phyloP scores from a whole-genome alignment of 2,329 filamentous ascomycete genomes.

The Phoma sp. region DNA sequence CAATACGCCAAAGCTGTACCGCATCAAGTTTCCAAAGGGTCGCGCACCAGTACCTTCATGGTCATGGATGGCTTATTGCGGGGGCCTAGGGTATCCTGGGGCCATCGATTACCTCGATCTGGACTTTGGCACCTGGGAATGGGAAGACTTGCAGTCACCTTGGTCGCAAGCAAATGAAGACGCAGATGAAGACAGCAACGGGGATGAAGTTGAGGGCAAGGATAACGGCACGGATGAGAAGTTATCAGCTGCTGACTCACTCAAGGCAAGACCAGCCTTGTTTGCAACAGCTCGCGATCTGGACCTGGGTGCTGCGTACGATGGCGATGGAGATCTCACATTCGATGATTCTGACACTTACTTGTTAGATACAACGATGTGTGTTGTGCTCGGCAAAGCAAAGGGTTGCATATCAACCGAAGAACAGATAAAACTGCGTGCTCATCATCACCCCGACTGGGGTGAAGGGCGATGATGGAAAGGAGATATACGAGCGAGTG shows the following conservation, averaged over 20 bases:
- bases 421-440: background rate
- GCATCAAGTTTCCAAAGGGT: background rate
- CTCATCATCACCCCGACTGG: background rate
- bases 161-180: background rate
- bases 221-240: background rate
- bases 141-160: constrained; percentile 4
- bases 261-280: too few species aligned
- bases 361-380: background rate
- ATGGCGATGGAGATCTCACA: background rate
- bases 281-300: background rate
- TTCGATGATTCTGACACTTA: background rate
- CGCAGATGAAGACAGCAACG: background rate
- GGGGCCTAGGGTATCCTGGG: too few species aligned
- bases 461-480: background rate
- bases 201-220: too few species aligned
- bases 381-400: background rate
- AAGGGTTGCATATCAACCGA: background rate
- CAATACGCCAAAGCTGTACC: background rate
- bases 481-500: background rate
- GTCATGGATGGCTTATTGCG: constrained; percentile 33
- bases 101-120: constrained; percentile 24
- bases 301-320: background rate
- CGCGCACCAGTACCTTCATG: constrained; percentile 10
- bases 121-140: constrained; percentile 3
- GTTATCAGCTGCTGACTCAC: too few species aligned